Conservation (phyloP, 306 rosid species). For the Trichosanthes cucumerina region DNA sequence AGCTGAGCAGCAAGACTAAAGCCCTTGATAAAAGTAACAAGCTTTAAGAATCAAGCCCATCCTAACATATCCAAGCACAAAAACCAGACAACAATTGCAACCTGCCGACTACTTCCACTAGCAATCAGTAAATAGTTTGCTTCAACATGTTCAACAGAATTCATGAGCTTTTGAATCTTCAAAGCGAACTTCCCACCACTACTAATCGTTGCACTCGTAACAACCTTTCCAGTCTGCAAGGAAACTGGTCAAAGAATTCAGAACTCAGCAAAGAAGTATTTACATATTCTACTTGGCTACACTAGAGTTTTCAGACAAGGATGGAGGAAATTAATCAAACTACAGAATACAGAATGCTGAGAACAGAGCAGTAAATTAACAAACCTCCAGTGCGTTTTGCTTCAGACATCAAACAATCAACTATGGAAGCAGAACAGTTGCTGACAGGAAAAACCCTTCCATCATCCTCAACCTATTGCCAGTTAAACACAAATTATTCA, state of each 20-base stretch:
- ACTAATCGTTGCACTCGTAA: conserved; percentile 38
- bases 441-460: conserved; percentile 97
- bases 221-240: conserved; percentile 68
- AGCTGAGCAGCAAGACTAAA: conserved; percentile 79
- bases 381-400: conserved; percentile 49
- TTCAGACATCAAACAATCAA: conserved; percentile 82
- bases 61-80: conserved; percentile 16
- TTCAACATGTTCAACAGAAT: conserved; percentile 37
- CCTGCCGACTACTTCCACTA: conserved; percentile 82
- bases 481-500: conserved; percentile 21
- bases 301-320: neutral
- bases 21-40: conserved; percentile 47
- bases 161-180: conserved; percentile 37
- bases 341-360: neutral
- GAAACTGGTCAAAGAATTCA: conserved; percentile 46
- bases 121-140: conserved; percentile 87
- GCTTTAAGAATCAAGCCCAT: conserved; percentile 12
- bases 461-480: conserved; percentile 65
- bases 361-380: conserved; percentile 11
- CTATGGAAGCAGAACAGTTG: conserved; percentile 65
- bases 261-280: conserved; percentile 24
- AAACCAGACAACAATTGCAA: conserved; percentile 25
- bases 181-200: conserved; percentile 47
- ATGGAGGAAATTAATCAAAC: neutral
- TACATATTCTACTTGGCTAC: neutral